These are phyloP conservation scores for Albugo candida DNA, from an alignment of 352 stramenopile species.

Conservation along the genomic window DNA sequence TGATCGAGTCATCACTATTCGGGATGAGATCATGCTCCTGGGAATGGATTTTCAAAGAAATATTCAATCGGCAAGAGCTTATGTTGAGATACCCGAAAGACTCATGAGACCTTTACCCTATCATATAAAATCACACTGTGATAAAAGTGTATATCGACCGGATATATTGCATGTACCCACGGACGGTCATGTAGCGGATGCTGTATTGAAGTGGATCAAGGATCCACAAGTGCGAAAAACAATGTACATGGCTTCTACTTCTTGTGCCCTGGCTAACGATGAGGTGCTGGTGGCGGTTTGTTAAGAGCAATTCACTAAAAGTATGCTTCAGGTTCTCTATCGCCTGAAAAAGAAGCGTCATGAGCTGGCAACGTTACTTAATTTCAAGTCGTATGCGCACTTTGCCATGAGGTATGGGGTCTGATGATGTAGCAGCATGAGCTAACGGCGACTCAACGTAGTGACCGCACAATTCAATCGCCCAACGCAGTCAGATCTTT, in stretches of 20 bases:
- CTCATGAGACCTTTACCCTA: constrained; percentile 35
- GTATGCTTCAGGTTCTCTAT: constrained; percentile 48
- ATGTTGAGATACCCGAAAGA: constrained; percentile 37
- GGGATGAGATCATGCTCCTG: constrained; percentile 73
- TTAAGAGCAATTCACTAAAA: not conserved
- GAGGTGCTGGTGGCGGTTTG: constrained; percentile 2
- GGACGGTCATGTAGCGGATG: constrained; percentile 79
- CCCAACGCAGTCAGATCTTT: constrained; percentile 43
- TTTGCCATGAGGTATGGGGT: constrained; percentile 73
- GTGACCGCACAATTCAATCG: constrained; percentile 74
- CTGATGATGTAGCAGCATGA: not conserved
- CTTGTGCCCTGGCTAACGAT: constrained; percentile 56
- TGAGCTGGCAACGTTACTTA: constrained; percentile 69
- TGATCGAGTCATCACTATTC: constrained; percentile 63
- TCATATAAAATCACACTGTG: constrained; percentile 28
- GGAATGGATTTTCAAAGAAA: constrained; percentile 82
- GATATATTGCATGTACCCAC: constrained; percentile 49
- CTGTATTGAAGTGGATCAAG: constrained; percentile 80
- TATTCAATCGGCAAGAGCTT: constrained; percentile 43
- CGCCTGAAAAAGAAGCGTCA: constrained; percentile 74
- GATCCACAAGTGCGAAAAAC: constrained; percentile 59
- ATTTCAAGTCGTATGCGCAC: constrained; percentile 82
- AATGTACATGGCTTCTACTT: constrained; percentile 81
- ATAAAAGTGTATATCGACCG: constrained; percentile 26
- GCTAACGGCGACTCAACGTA: constrained; percentile 1